Percentiles rank a stretch among this genome's conserved stretches.
These are phyloP conservation scores for Carpinus viminea DNA, from an alignment of 306 rosid species.

Conservation along the genomic window DNA sequence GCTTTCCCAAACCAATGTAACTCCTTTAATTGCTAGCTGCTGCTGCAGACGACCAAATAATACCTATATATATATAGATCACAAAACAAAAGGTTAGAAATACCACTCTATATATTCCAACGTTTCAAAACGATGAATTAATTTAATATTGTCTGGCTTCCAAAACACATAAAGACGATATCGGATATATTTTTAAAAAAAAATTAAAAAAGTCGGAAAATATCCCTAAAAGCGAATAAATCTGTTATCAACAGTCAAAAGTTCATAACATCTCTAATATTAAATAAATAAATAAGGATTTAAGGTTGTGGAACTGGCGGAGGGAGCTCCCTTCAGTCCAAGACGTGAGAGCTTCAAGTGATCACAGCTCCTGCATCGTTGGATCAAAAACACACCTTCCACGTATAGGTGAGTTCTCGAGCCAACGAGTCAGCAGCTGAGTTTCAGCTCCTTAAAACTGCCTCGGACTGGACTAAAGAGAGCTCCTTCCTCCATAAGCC, in stretches of 20 bases:
- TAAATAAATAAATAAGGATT: no score
- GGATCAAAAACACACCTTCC: slow-evolving; percentile 72
- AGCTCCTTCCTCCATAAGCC: slow-evolving; percentile 57
- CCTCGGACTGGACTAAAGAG: slow-evolving; percentile 91
- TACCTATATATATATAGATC: not conserved
- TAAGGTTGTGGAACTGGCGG: slow-evolving; percentile 1
- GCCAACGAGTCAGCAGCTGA: slow-evolving; percentile 98
- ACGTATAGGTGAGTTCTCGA: slow-evolving; percentile 53
- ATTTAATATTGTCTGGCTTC: no score
- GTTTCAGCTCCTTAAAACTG: slow-evolving; percentile 34
- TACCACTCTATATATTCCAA: not conserved
- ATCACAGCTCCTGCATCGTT: slow-evolving; percentile 89
- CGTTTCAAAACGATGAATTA: no score
- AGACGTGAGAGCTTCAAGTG: slow-evolving; percentile 68
- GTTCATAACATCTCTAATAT: not conserved
- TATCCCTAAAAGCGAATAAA: no score
- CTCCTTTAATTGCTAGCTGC: no score
- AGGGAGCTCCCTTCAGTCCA: slow-evolving; percentile 99
- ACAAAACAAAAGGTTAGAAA: not conserved
- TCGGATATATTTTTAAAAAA: no score
- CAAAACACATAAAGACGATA: no score
- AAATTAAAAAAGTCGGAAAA: no score
- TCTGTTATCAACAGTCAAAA: no score
- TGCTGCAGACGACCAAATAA: no score
- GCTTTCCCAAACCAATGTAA: no score